Percentiles rank a stretch among this genome's conserved stretches.
Evolutionary conservation across 768 basidiomycete species (phyloP).

Genomic region (Phylloporus arenicola): DNA sequence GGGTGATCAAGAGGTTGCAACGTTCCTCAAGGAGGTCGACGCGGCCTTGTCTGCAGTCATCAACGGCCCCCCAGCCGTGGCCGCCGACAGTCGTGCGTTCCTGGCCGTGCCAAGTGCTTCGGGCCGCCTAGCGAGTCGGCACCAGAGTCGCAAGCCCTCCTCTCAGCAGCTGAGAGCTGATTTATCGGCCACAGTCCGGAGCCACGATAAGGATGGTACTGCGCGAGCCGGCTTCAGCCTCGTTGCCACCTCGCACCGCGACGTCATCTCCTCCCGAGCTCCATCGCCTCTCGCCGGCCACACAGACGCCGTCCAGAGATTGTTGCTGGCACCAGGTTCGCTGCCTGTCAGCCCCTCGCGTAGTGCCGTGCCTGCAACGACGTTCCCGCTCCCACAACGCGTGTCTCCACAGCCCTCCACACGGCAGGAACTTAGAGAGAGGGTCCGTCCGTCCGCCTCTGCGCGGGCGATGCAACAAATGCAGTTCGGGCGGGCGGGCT

Average conservation of each 20-base stretch:
- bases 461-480: slow-evolving; percentile 12
- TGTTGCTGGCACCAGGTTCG: slow-evolving; percentile 15
- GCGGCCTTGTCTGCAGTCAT: slow-evolving; percentile 24
- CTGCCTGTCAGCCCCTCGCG: slow-evolving; percentile 14
- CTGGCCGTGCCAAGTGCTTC: slow-evolving; percentile 24
- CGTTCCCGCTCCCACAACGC: slow-evolving; percentile 15
- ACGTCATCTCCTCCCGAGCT: slow-evolving; percentile 21
- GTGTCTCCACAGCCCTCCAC: slow-evolving; percentile 29
- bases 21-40: slow-evolving; percentile 29
- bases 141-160: slow-evolving; percentile 28
- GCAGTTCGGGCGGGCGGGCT: slow-evolving; percentile 17
- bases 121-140: slow-evolving; percentile 22
- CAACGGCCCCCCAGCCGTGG: slow-evolving; percentile 23
- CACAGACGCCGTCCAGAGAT: slow-evolving; percentile 15
- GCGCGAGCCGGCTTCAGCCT: slow-evolving; percentile 27
- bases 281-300: slow-evolving; percentile 18
- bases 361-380: slow-evolving; percentile 8
- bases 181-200: slow-evolving; percentile 24
- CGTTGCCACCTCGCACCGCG: slow-evolving; percentile 28
- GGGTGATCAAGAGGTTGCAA: slow-evolving; percentile 28
- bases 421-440: slow-evolving; percentile 23
- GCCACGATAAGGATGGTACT: slow-evolving; percentile 23
- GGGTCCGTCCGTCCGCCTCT: slow-evolving; percentile 19
- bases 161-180: slow-evolving; percentile 28
- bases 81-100: slow-evolving; percentile 29